A percentile compares a stretch with the other conserved stretches of the same genome.
These are phyloP conservation scores for Canna indica DNA, from an alignment of 176 grass and related monocot species.

Conservation along the genomic window DNA sequence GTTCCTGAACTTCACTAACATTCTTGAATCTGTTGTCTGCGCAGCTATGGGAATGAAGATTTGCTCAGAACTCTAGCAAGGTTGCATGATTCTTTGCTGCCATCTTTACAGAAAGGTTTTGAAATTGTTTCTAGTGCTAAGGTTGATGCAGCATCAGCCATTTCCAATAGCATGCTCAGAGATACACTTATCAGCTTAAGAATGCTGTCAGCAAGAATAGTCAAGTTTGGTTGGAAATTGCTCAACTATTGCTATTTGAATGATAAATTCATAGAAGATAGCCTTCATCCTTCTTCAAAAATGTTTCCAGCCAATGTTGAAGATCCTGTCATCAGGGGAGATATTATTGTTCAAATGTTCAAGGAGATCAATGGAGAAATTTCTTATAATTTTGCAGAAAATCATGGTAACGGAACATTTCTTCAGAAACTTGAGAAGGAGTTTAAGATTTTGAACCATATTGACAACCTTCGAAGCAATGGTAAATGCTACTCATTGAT, in stretches of 20 bases:
- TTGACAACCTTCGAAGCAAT: conserved; percentile 49
- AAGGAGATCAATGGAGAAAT: conserved; percentile 68
- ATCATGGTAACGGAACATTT: conserved; percentile 49
- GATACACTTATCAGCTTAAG: conserved; percentile 58
- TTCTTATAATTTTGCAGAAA: conserved; percentile 45
- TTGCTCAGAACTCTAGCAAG: conserved; percentile 58
- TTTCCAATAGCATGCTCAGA: conserved; percentile 22
- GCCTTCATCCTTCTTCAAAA: conserved; percentile 38
- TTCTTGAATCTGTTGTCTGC: conserved; percentile 23
- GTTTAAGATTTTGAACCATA: conserved; percentile 54
- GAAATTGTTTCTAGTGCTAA: conserved; percentile 38
- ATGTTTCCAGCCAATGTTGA: conserved; percentile 91
- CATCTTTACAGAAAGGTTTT: conserved; percentile 58
- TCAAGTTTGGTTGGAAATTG: conserved; percentile 83
- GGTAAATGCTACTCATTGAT: conserved; percentile 25
- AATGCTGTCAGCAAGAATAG: conserved; percentile 72
- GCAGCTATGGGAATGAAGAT: conserved; percentile 73
- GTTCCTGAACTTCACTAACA: not conserved
- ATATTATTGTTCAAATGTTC: conserved; percentile 81
- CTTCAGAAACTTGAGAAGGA: conserved; percentile 67
- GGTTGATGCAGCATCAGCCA: conserved; percentile 6
- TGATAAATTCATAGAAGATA: conserved; percentile 41
- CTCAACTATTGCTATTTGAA: conserved; percentile 82
- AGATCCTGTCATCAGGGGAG: conserved; percentile 82
- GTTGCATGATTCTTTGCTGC: conserved; percentile 70